These are phyloP conservation scores for Inonotus hispidus DNA, from an alignment of 1,284 basidiomycete genomes.

Conservation along the genomic window DNA sequence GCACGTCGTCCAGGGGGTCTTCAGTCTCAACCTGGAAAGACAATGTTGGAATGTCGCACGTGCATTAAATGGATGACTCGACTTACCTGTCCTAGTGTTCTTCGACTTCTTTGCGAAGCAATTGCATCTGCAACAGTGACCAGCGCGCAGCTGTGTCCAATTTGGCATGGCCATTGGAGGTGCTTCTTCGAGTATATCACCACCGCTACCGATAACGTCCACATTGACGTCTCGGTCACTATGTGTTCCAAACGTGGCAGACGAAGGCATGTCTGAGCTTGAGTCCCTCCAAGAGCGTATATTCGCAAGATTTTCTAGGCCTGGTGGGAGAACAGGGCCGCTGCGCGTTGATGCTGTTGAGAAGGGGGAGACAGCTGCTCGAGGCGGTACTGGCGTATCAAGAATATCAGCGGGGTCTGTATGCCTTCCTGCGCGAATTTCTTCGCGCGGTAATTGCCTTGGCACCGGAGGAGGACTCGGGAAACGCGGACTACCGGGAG, in stretches of 20 bases:
- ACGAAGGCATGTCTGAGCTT: constrained; percentile 17
- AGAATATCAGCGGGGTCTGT: constrained; percentile 12
- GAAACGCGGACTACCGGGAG: constrained; percentile 1
- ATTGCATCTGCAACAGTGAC: constrained; percentile 10
- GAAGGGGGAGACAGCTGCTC: constrained; percentile 15
- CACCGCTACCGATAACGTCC: constrained; percentile 9
- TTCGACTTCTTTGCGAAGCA: constrained; percentile 10
- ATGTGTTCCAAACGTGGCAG: constrained; percentile 15
- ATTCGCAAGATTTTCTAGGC: constrained; percentile 16
- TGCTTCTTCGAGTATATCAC: constrained; percentile 18
- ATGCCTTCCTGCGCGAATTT: background rate
- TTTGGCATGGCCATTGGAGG: constrained; percentile 12
- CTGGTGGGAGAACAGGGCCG: constrained; percentile 17
- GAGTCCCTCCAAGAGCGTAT: constrained; percentile 16
- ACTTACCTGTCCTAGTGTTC: constrained; percentile 16
- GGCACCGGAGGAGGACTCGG: background rate
- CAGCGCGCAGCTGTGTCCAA: constrained; percentile 16
- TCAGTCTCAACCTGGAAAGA: constrained; percentile 5
- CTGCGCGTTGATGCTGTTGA: constrained; percentile 17
- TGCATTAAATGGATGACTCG: background rate
- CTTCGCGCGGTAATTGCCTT: background rate
- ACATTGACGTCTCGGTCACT: constrained; percentile 6
- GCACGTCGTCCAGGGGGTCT: constrained; percentile 8
- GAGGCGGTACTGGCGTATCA: constrained; percentile 18
- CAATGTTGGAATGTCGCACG: background rate